Evolutionary conservation across 345 rosid genomes (phyloP).

Genomic region (Citrus maxima): DNA sequence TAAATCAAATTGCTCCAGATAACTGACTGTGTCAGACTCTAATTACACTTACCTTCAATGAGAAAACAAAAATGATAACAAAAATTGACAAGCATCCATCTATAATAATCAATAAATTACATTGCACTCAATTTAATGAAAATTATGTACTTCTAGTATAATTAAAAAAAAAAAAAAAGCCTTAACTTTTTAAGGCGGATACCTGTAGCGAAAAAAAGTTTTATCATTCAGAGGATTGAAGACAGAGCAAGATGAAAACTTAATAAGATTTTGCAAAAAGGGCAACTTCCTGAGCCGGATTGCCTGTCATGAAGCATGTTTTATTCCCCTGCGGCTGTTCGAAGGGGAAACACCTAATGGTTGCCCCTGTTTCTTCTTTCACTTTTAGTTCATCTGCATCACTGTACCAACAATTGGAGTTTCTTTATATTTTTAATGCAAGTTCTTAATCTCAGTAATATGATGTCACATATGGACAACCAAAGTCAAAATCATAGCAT

Average conservation of each 20-base stretch:
- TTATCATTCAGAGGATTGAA: neutral
- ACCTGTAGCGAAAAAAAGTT: neutral
- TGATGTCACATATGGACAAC: too few species aligned
- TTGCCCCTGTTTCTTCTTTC: slow-evolving; percentile 96
- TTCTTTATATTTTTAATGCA: neutral
- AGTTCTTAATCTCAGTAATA: neutral
- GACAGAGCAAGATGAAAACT: neutral
- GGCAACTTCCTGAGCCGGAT: slow-evolving; percentile 74
- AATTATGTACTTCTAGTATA: neutral
- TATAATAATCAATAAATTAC: neutral
- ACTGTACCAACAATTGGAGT: slow-evolving; percentile 30
- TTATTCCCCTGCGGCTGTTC: slow-evolving; percentile 63
- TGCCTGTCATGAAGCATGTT: slow-evolving; percentile 83
- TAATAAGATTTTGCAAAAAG: slow-evolving; percentile 88
- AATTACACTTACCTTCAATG: neutral
- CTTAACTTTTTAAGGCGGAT: neutral
- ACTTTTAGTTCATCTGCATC: slow-evolving; percentile 73
- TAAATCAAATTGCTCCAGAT: neutral
- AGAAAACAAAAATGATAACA: neutral
- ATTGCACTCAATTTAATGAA: neutral
- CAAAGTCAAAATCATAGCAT: neutral
- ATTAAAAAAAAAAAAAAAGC: neutral
- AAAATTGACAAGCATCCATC: neutral
- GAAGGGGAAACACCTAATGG: slow-evolving; percentile 87
- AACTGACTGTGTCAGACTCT: neutral